These are phyloP conservation scores for Mortierella alpina DNA, from an alignment of 192 early-diverging fungal species.

Conservation along the genomic window DNA sequence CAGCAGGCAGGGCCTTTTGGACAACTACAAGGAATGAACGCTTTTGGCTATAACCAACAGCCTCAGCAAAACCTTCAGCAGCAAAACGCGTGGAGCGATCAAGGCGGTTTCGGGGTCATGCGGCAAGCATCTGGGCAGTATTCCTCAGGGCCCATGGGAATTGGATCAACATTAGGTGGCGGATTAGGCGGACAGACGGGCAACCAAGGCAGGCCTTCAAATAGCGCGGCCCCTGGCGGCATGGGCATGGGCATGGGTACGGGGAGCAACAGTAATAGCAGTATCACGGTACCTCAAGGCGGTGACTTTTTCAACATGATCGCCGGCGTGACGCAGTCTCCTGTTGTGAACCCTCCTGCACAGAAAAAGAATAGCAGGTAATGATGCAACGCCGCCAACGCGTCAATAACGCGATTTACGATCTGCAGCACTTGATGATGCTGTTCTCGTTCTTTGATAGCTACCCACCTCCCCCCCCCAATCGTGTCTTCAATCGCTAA, in stretches of 20 bases:
- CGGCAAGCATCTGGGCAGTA: neutral
- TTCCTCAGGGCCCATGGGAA: neutral
- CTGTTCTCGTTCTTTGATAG: neutral
- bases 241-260: too few relatives aligned
- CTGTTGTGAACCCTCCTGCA: slow-evolving; percentile 3
- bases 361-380: slow-evolving; percentile 49
- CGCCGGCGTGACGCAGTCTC: slow-evolving; percentile 19
- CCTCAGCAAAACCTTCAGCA: slow-evolving; percentile 8
- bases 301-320: slow-evolving; percentile 48
- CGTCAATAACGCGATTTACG: neutral
- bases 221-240: too few relatives aligned
- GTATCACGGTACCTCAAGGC: slow-evolving; percentile 20
- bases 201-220: too few relatives aligned
- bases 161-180: neutral
- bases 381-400: neutral
- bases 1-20: slow-evolving; percentile 11
- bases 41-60: slow-evolving; percentile 34
- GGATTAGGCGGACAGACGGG: too few relatives aligned
- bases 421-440: neutral
- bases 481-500: neutral
- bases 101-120: slow-evolving; percentile 8
- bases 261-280: slow-evolving; percentile 1
- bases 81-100: slow-evolving; percentile 12
- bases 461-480: too few relatives aligned
- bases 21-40: slow-evolving; percentile 21